Evolutionary conservation across 257 asterid species (phyloP).

Genomic region (Penstemon barbatus): DNA sequence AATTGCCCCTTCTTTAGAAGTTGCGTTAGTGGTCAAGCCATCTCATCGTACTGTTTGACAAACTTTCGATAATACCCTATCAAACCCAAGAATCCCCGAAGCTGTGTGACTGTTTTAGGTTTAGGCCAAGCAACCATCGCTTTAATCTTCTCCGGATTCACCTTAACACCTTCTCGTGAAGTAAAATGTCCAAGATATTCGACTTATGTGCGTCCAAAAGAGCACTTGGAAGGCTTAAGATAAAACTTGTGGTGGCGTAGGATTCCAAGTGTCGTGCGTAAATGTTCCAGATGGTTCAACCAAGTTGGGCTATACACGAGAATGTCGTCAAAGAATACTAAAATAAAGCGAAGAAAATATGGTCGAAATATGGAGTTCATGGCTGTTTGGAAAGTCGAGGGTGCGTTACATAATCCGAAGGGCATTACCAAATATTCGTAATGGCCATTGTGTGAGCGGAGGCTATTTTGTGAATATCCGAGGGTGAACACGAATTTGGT

Average conservation of each 20-base stretch:
- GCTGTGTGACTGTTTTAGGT: neutral
- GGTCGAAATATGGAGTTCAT: neutral
- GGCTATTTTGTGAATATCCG: neutral
- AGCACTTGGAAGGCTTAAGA: neutral
- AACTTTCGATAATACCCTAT: neutral
- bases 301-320: neutral
- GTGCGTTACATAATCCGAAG: neutral
- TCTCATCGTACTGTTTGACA: neutral
- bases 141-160: neutral
- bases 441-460: neutral
- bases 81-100: no score
- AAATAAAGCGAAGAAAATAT: no score
- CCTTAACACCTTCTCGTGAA: neutral
- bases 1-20: neutral
- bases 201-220: neutral
- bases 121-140: neutral
- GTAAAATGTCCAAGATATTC: constrained; percentile 10
- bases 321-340: constrained; percentile 1
- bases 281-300: neutral
- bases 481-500: neutral
- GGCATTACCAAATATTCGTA: constrained; percentile 3
- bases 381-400: neutral
- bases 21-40: neutral
- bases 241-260: neutral
- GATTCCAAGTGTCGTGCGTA: neutral